These are phyloP conservation scores for Oleoguttula mirabilis DNA, from an alignment of 495 filamentous ascomycete genomes.

Conservation along the genomic window DNA sequence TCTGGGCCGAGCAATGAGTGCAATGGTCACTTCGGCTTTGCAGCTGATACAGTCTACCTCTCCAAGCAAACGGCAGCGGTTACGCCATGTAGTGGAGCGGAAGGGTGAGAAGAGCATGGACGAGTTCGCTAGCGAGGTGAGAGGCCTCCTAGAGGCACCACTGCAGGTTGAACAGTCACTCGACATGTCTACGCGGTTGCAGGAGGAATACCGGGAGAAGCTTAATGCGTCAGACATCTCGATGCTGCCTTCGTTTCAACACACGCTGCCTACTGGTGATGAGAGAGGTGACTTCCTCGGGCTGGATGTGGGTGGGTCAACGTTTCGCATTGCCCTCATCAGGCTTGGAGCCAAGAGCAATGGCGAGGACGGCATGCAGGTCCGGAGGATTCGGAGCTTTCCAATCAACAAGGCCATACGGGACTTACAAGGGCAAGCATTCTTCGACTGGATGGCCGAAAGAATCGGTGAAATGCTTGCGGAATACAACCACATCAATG, in stretches of 20 bases:
- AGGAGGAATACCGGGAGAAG: constrained; percentile 44
- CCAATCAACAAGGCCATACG: constrained; percentile 44
- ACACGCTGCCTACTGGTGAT: constrained; percentile 46
- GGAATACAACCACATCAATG: constrained; percentile 24
- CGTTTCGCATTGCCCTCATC: constrained; percentile 51
- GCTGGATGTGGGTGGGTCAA: constrained; percentile 57
- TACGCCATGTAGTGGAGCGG: constrained; percentile 25
- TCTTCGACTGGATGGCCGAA: constrained; percentile 60
- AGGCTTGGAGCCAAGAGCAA: constrained; percentile 38
- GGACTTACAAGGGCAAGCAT: constrained; percentile 40
- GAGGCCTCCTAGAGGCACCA: constrained; percentile 37
- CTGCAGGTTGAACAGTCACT: constrained; percentile 32
- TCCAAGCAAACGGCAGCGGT: constrained; percentile 17
- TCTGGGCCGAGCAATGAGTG: constrained; percentile 39
- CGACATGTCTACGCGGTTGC: constrained; percentile 46
- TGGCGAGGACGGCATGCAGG: constrained; percentile 36
- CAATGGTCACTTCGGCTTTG: constrained; percentile 41
- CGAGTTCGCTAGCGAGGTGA: constrained; percentile 40
- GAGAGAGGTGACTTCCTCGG: constrained; percentile 51
- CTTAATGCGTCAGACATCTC: constrained; percentile 43
- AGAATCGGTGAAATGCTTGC: constrained; percentile 44
- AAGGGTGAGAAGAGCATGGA: constrained; percentile 32
- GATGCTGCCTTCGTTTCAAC: constrained; percentile 58
- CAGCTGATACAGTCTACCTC: constrained; percentile 32
- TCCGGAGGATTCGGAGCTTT: constrained; percentile 38